These are phyloP conservation scores for Diophrys sp. DNA, from an alignment of 73 alveolate genomes.

Conservation along the genomic window DNA sequence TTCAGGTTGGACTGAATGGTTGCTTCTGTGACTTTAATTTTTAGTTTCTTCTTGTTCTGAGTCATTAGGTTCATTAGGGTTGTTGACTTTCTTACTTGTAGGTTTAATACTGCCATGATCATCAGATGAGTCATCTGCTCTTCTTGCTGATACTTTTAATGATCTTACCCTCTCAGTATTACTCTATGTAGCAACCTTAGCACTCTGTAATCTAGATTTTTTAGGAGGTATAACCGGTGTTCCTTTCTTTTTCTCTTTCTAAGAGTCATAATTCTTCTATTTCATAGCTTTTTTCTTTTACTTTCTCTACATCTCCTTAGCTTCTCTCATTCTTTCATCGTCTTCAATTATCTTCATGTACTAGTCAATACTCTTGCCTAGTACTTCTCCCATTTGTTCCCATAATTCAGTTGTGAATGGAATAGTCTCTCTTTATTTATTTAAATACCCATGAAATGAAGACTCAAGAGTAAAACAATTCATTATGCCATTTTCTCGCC, in stretches of 20 bases:
- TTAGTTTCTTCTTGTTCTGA: too few species aligned
- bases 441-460: slow-evolving; percentile 30
- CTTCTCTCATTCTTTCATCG: slow-evolving; percentile 30
- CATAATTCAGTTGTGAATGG: slow-evolving; percentile 33
- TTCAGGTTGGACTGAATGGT: too few species aligned
- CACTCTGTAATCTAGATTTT: too few species aligned
- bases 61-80: neutral
- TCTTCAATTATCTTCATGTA: slow-evolving; percentile 37
- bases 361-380: slow-evolving; percentile 33
- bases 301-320: slow-evolving; percentile 6
- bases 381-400: slow-evolving; percentile 34
- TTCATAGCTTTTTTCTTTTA: too few species aligned
- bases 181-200: too few species aligned
- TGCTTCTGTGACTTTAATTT: too few species aligned
- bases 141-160: neutral
- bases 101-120: neutral
- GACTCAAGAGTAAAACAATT: slow-evolving; percentile 56
- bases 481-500: slow-evolving; percentile 51
- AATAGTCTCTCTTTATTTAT: slow-evolving; percentile 17
- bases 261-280: too few species aligned
- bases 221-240: too few species aligned
- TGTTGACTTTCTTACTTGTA: too few species aligned
- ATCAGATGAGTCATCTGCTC: neutral
- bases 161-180: too few species aligned
- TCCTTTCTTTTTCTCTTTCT: too few species aligned